Base-by-base conservation (phyloP, 2,329 filamentous ascomycete species). In the Gyromitra esculenta region DNA sequence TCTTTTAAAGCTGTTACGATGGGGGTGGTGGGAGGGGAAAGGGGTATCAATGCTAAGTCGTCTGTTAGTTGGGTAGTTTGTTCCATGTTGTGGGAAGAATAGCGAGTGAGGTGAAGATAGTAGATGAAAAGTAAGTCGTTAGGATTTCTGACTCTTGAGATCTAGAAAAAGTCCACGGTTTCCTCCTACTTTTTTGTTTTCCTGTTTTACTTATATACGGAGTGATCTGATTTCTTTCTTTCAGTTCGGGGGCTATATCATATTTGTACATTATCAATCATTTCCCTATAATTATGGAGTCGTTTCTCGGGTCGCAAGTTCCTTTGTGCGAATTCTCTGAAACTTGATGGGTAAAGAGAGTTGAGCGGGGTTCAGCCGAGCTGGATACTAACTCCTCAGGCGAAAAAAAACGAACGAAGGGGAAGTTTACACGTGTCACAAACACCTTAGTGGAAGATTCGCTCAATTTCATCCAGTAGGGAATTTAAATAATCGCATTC, bases 1-100 rank as follows among this genome's bases (percentile, higher is more conserved):
- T 60, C 62, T 59, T 66, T 72, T 66, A 66, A 66, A 66, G 69
- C 43, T 57, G 39, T 66, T 57, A 73, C 13, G 60, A 66, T 60
- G 41, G 57, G 57, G 37, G n/a, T 2, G 9, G 37, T 59, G 13
- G 25, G 31, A 25, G n/a, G 48, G 48, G 70, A 57, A 25, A 39
- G 35, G 59, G 57, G 18, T 41, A 50, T 50, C 60, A 65, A 65
- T 65, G 69, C 59, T 72, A 64, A 48, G 48, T 21, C 41, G 18
- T 48, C 13, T 65, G 60, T 65, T 54, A 56, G 50, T 37, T 73
- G 21, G 37, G 52, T 13, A 52, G 9, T 56, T 39, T 64, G 48
- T 45, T 64, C 59, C 41, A 56, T 56, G 39, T 31, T n/a, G 21
- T 66, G 9, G 54, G 31, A 37, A 39, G 15, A 45, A 50, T 65